Evolutionary conservation across 208 protist species (phyloP), one percentile per base, ranked within the genome.

Genomic region (Crithidia mellificae): DNA sequence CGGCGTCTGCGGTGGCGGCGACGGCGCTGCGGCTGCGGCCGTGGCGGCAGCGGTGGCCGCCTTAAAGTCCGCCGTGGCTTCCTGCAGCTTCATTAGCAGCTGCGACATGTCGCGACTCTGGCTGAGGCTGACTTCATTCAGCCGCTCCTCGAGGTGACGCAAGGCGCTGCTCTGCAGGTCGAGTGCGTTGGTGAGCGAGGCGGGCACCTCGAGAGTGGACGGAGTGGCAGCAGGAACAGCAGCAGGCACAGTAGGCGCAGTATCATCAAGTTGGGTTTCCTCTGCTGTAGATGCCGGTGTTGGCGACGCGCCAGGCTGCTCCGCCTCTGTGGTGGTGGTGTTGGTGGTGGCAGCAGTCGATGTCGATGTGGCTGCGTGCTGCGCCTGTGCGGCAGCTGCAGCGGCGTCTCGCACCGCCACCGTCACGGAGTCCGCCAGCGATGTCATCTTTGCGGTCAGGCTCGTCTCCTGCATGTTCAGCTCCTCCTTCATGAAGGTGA

Each of bases 401-500:
- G 34, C 30, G 29, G 46, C 46, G 3, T 54, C 43, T 14, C 36
- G 66, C 30, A 75, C 47, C 15, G 53, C 54, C 3, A 46, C 20
- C 32, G 66, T 59, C 39, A 75, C 56, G 20, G 50, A 63, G 20
- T 76, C 72, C 6, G 64, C 20, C 43, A 76, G 50, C 39, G 63
- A 70, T 12, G 77, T 56, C 54, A 83, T 63, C 63, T 83, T 75
- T 6, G 56, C 50, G 41, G 68, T 65, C 44, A 81, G 19, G 52
- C 39, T 73, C 30, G 61, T 74, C 50, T 74, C 76, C 62, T 86
- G 80, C 12, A 72, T 29, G 38, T 51, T 73, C 22, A 82, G 63
- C 49, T 81, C 72, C 32, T 88, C 80, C 55, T 87, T 81, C 43
- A 95, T 47, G 36, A 85, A 83, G 43, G 63, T 61, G 6, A 93